These are phyloP conservation scores for Pseudogymnoascus sp. DNA, from an alignment of 2,329 filamentous ascomycete genomes.

Conservation along the genomic window DNA sequence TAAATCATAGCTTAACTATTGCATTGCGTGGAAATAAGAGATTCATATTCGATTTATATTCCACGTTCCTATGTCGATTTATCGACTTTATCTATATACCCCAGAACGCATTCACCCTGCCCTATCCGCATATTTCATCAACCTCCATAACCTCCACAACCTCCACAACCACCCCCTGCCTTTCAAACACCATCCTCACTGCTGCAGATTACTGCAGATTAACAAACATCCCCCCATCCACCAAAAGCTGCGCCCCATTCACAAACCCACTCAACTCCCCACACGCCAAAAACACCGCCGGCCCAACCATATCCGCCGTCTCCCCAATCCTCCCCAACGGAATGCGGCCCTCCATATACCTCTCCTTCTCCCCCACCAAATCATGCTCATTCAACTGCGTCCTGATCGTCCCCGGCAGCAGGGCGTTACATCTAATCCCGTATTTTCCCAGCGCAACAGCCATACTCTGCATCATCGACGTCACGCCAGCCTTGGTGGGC, in stretches of 20 bases:
- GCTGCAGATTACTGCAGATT: conserved; percentile 61
- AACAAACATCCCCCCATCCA: conserved; percentile 84
- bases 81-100: not conserved
- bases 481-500: conserved; percentile 75
- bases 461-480: conserved; percentile 74
- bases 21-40: not conserved
- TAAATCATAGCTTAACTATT: not conserved
- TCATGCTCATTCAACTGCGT: conserved; percentile 82
- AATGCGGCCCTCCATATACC: conserved; percentile 74
- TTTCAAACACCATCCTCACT: conserved; percentile 35
- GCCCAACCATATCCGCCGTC: conserved; percentile 69
- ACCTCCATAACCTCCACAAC: not conserved
- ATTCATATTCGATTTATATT: not conserved
- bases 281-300: conserved; percentile 76
- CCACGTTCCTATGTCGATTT: not conserved
- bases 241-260: conserved; percentile 72
- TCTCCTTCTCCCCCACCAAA: conserved; percentile 61
- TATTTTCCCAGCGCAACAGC: conserved; percentile 71
- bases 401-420: conserved; percentile 73
- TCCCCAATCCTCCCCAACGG: conserved; percentile 67
- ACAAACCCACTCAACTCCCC: conserved; percentile 73
- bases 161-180: not conserved
- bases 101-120: not conserved
- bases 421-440: conserved; percentile 71
- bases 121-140: not conserved